Base-by-base conservation (phyloP, 2,329 filamentous ascomycete genomes). In the Talaromyces piceae region DNA sequence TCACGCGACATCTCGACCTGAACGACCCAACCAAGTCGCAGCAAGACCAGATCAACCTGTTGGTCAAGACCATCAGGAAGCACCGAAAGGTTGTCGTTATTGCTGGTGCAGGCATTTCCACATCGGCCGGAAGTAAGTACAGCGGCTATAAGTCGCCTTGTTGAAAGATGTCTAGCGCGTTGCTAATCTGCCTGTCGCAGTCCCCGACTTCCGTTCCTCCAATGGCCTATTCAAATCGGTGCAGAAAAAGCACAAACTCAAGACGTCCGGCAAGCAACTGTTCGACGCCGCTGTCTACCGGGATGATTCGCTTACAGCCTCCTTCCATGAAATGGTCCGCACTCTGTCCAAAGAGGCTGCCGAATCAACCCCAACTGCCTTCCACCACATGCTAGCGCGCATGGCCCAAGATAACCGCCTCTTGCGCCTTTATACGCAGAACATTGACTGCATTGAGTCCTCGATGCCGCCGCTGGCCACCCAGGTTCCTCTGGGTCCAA, bases 271-370 rank as follows among this genome's bases (percentile, higher is more conserved):
- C 48, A 96, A 97, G 70, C 85, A 95, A 59, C 79, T 98, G 1
- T 98, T 98, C 65, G 93, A 98, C 72, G 93, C 93, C 48, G 95
- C 91, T 6, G 93, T 98, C 49, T 98, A 98, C 75, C 91, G 89
- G 68, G 88, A 95, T 73, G 86, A 94, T 66, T 79, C 81, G 20
- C 88, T 91, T 11, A 97, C 91, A 1, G 84, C 87, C 22, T 88
- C 87, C 9, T 98, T 98, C 67, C 93, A 98, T 69, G 84, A 87
- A 65, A 97, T 98, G 91, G 89, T 98, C 59, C 86, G 91, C 64
- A 85, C 88, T 62, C 80, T 98, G 61, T 89, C 89, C 41, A 78
- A 85, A 52, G 80, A 91, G 73, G 88, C 88, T 20, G 82, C 84
- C 59, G 78, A 78, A 47, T 91, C 91, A 50, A 73, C 84, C 57